Evolutionary conservation across 2,329 filamentous ascomycete genomes (phyloP).

Genomic region (Aspergillus sp.): DNA sequence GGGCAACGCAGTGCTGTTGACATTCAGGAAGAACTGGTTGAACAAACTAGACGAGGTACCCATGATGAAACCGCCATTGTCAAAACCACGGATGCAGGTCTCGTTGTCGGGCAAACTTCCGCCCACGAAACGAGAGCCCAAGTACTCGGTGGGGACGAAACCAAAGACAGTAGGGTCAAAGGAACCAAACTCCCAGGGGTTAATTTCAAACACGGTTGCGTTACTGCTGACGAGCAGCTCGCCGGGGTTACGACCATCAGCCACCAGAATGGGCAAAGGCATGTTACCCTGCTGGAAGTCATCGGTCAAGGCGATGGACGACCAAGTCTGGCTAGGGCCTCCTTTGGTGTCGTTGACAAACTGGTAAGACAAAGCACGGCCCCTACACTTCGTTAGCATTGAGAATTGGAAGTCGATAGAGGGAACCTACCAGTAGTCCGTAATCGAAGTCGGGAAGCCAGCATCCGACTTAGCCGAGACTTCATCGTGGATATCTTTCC

Average conservation of each 20-base stretch:
- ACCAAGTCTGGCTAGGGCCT: constrained; percentile 70
- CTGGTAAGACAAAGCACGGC: constrained; percentile 73
- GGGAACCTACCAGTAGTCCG: constrained; percentile 66
- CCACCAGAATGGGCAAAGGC: constrained; percentile 65
- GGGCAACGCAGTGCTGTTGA: constrained; percentile 49
- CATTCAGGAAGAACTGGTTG: constrained; percentile 64
- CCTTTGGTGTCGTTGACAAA: constrained; percentile 68
- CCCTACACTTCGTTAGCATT: constrained; percentile 30
- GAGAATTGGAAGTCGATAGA: background rate
- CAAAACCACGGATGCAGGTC: constrained; percentile 68
- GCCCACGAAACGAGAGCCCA: constrained; percentile 63
- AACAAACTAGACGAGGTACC: constrained; percentile 78
- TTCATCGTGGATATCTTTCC: constrained; percentile 49
- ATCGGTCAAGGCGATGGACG: constrained; percentile 59
- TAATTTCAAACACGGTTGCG: constrained; percentile 68
- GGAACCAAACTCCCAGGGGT: constrained; percentile 68
- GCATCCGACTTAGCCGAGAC: constrained; percentile 58
- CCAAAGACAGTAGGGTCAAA: constrained; percentile 65
- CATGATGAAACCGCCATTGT: constrained; percentile 75
- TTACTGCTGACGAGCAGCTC: constrained; percentile 58
- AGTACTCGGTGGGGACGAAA: constrained; percentile 62
- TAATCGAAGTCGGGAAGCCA: constrained; percentile 64
- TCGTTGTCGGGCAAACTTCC: constrained; percentile 52
- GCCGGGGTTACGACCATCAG: constrained; percentile 58
- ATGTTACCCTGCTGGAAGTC: constrained; percentile 55